phyloP scores from a whole-genome alignment of 305 asterid species.

The Fraxinus xanthoxyloides region DNA sequence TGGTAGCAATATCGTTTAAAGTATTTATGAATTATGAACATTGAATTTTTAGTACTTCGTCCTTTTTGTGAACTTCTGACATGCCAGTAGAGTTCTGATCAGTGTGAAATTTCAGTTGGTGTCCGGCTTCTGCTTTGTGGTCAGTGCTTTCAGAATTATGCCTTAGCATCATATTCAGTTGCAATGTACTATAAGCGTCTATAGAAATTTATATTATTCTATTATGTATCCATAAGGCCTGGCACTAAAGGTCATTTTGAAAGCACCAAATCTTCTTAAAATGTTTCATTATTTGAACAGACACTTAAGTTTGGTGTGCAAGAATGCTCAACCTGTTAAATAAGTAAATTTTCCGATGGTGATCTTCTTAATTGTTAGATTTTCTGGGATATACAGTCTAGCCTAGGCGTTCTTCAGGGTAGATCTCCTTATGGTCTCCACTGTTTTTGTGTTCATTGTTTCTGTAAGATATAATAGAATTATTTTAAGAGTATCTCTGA shows the following conservation, averaged over 20 bases:
- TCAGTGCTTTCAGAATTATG: background rate
- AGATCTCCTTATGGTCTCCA: background rate
- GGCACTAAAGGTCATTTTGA: background rate
- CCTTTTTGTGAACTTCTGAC: background rate
- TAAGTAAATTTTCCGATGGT: background rate
- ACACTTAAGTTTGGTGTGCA: background rate
- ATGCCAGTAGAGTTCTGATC: background rate
- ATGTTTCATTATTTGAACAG: background rate
- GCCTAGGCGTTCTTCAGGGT: background rate
- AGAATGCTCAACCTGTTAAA: background rate
- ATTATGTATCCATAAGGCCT: background rate
- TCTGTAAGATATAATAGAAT: background rate
- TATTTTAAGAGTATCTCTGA: background rate
- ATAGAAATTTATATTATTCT: background rate
- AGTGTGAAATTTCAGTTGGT: background rate
- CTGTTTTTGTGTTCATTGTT: background rate
- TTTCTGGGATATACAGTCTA: background rate
- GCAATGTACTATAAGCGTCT: background rate
- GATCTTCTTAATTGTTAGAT: background rate
- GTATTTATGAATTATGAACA: background rate
- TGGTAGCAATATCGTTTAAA: conserved; percentile 8
- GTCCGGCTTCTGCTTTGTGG: background rate
- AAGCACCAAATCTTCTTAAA: background rate
- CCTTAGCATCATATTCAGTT: background rate
- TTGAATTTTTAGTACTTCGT: background rate